These are phyloP conservation scores for Rhizophora mangle DNA, from an alignment of 345 rosid species.

Conservation along the genomic window DNA sequence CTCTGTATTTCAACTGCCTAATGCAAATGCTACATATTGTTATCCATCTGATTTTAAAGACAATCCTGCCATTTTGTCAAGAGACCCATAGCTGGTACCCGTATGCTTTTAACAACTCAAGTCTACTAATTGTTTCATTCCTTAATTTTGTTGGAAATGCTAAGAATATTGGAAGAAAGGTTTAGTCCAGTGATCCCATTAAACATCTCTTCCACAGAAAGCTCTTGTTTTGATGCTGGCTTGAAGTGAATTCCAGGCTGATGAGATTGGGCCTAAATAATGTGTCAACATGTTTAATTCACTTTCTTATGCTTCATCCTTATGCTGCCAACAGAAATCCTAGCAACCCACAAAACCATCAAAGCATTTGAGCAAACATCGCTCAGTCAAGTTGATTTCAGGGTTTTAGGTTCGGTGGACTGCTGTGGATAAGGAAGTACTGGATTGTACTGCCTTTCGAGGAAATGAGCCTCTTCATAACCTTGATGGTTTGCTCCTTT, in stretches of 20 bases:
- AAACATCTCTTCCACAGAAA: conserved; percentile 37
- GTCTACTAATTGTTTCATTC: conserved; percentile 31
- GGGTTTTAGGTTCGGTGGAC: conserved; percentile 34
- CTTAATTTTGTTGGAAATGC: conserved; percentile 44
- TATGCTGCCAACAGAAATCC: conserved; percentile 31
- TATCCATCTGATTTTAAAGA: conserved; percentile 39
- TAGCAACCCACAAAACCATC: conserved; percentile 4
- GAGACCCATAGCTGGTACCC: conserved; percentile 34
- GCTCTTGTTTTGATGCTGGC: conserved; percentile 51
- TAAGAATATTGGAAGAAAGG: conserved; percentile 42
- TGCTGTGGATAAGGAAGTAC: too few species aligned
- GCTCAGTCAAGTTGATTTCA: conserved; percentile 16
- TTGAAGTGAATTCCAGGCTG: conserved; percentile 33
- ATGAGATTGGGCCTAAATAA: conserved; percentile 20
- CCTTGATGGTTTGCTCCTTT: conserved; percentile 10
- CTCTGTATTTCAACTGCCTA: conserved; percentile 45
- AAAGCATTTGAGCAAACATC: conserved; percentile 2
- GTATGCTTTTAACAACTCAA: conserved; percentile 34
- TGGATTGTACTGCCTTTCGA: too few species aligned
- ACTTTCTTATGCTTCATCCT: conserved; percentile 41
- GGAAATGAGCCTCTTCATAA: too few species aligned
- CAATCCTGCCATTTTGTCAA: conserved; percentile 26
- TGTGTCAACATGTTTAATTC: conserved; percentile 38
- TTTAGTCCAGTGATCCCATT: conserved; percentile 32
- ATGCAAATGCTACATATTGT: conserved; percentile 24